Evolutionary conservation across 441 rosid genomes (phyloP), one percentile per base, ranked within the genome.

Genomic region (Populus hybrid): DNA sequence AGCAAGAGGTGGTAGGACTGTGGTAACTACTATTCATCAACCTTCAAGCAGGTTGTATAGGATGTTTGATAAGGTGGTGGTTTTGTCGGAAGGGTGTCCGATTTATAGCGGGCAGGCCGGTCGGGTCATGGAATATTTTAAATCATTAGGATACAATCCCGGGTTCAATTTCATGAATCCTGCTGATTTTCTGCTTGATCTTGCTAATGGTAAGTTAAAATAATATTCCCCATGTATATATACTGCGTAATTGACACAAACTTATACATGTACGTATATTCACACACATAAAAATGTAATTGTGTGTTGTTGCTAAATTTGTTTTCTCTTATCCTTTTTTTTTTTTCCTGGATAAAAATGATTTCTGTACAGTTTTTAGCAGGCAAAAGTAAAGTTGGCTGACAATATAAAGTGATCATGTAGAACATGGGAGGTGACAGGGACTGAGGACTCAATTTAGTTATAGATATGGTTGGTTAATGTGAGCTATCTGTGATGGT

Each of bases 101-200:
- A 90, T 94, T 74, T 94, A 90, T 75, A 83, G 89, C 72, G 98
- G 97, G 5, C 71, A 67, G 0, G 89, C 91, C 9, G 84, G 83
- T 83, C 87, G 75, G 82, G 93, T 82, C 78, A 88, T 94, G 88
- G 96, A 91, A 42, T 94, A 94, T 83, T 90, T 94, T 28, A 84
- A 86, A 24, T 88, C 89, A 5, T 81, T 92, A 10, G 96, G 98
- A 7, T 88, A 79, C 78, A 71, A 19, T 19, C 92, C 97, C 3
- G 90, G 88, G 26, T 87, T 82, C 66, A 85, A 87, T 78, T 89
- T 90, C 66, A 72, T 90, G 79, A 94, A 90, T 83, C 97, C 98
- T 11, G 96, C 97, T 61, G 98, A 94, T 85, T 92, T 92, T 76
- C 91, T 94, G 70, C 96, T 94, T 69, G 97, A 94, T 83, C 97